Evolutionary conservation across 2,329 filamentous ascomycete genomes (phyloP), one percentile per base, ranked within the genome.

Genomic region (Trichoderma sp.): DNA sequence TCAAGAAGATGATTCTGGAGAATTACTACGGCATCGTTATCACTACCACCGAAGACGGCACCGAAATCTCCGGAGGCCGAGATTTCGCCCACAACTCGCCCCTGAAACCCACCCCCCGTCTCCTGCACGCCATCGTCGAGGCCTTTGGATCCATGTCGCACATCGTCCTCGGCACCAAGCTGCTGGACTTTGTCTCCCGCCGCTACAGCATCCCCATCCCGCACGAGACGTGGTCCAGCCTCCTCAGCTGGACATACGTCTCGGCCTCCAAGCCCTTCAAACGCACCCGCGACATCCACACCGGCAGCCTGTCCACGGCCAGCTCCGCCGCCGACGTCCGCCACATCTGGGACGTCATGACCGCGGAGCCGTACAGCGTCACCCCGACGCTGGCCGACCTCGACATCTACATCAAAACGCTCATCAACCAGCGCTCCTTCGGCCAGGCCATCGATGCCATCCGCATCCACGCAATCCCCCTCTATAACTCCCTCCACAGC

Each of bases 111-210:
- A 87, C 85, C 0, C 70, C 76, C 8, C 79, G 81, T 2, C 81
- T 94, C 0, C 81, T 94, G 25, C 81, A 86, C 65, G 85, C 89
- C 9, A 79, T 94, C n/a, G 89, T 90, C 6, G 88, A 92, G 74
- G 81, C 83, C 1, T 91, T 90, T 70, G 86, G 90, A n/a, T 84
- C 83, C 69, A 92, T 90, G 76, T 88, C 86, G 57, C 83, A 89
- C 65, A 81, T 93, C 4, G 75, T 82, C 1, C 80, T 83, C 2
- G 90, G 87, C 13, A 74, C 90, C 29, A 82, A 85, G 48, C 73
- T 90, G 0, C 78, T 93, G 13, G 84, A 90, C 68, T 86, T 86
- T 71, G 76, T 94, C 57, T 89, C 91, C 0, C 78, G 78, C 1
- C 80, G 80, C 7, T 92, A 90, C 76, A 70, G 79, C 1, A 78